A percentile compares a stretch with the other conserved stretches of the same genome.
These are phyloP conservation scores for Chrysopogon serrulatus DNA, from an alignment of 176 grass and related monocot genomes.

Conservation along the genomic window DNA sequence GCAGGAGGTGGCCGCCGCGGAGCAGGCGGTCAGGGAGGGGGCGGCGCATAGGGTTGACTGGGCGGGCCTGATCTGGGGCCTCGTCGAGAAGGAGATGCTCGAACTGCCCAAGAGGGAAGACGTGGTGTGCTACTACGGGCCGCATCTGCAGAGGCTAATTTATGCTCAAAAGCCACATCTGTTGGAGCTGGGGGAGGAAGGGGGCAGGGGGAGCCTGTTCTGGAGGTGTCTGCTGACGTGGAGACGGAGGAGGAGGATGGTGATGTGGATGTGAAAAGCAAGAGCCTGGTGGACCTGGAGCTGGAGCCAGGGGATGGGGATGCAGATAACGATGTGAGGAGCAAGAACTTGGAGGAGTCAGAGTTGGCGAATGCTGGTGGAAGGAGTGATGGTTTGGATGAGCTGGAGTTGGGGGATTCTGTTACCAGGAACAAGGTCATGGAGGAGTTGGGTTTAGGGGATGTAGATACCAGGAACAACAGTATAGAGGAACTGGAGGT, in stretches of 20 bases:
- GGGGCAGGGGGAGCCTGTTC: conserved; percentile 28
- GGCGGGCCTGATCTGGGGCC: conserved; percentile 66
- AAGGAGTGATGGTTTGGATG: conserved; percentile 8
- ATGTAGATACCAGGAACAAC: conserved; percentile 29
- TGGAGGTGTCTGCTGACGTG: conserved; percentile 32
- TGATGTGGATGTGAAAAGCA: conserved; percentile 7
- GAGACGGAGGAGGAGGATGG: conserved; percentile 44
- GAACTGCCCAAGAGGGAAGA: conserved; percentile 42
- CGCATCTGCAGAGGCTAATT: conserved; percentile 75
- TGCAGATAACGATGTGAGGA: conserved; percentile 25
- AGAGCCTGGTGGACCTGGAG: conserved; percentile 16
- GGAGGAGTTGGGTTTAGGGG: not conserved
- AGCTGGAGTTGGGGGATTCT: not conserved
- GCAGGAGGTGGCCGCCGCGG: conserved; percentile 53
- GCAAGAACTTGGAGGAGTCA: conserved; percentile 25
- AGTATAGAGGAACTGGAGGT: conserved; percentile 5
- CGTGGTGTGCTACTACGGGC: conserved; percentile 60
- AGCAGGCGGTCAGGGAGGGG: conserved; percentile 65
- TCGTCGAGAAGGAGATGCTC: conserved; percentile 83
- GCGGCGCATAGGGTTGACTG: conserved; percentile 74
- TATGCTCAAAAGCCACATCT: conserved; percentile 40
- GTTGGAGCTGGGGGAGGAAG: conserved; percentile 30
- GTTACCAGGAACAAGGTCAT: not conserved
- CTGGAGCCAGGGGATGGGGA: not conserved
- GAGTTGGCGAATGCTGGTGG: conserved; percentile 1